Evolutionary conservation across 2,329 filamentous ascomycete species (phyloP).

Genomic region (Xylaria sp.): DNA sequence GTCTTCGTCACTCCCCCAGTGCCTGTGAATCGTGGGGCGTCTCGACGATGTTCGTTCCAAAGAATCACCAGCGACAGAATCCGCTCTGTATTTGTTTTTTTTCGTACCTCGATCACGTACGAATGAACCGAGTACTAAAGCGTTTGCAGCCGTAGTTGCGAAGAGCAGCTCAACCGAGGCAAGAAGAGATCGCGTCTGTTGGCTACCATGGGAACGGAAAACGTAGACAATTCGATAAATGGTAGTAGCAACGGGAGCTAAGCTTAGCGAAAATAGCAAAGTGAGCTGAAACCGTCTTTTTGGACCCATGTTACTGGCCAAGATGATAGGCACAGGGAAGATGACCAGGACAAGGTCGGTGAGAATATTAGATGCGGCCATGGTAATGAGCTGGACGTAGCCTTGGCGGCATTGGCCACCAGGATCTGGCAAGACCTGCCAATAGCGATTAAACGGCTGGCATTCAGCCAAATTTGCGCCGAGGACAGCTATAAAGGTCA

Average conservation of each 20-base stretch:
- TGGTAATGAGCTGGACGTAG: constrained; percentile 86
- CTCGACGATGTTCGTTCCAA: constrained; percentile 62
- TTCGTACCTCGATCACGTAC: constrained; percentile 90
- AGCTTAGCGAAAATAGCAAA: constrained; percentile 84
- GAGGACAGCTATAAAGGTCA: constrained; percentile 84
- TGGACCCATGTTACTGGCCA: constrained; percentile 78
- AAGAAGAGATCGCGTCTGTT: constrained; percentile 88
- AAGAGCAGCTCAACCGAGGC: constrained; percentile 92
- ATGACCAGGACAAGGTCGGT: constrained; percentile 89
- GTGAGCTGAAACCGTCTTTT: constrained; percentile 84
- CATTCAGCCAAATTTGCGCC: constrained; percentile 88
- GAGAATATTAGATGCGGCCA: constrained; percentile 88
- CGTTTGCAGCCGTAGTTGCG: constrained; percentile 87
- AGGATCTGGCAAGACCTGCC: constrained; percentile 87
- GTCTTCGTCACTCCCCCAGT: constrained; percentile 93
- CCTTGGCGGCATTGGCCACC: constrained; percentile 87
- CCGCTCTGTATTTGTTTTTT: constrained; percentile 82
- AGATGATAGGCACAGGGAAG: constrained; percentile 90
- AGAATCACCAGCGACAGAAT: constrained; percentile 70
- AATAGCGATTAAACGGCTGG: constrained; percentile 77
- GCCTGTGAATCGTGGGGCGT: constrained; percentile 66
- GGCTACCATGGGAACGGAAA: constrained; percentile 74
- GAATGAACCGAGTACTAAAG: constrained; percentile 90
- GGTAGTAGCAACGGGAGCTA: constrained; percentile 82
- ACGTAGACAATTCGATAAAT: constrained; percentile 84